phyloP scores from a whole-genome alignment of 805 yeast species.

The Grigorovia yakushimaensis region DNA sequence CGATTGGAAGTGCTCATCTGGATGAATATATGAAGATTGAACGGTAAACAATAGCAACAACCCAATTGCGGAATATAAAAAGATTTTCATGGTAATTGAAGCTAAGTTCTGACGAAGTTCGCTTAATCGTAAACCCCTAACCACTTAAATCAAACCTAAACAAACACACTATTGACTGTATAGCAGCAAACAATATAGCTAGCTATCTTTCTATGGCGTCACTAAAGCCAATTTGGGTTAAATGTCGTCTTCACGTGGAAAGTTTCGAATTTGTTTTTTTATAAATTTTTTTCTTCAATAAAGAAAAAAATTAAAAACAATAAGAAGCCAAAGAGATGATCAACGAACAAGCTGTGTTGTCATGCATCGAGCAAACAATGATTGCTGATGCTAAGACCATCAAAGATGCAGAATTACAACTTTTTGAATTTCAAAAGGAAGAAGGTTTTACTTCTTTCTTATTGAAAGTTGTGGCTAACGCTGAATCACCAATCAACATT shows the following conservation, averaged over 20 bases:
- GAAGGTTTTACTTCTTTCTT: slow-evolving; percentile 50
- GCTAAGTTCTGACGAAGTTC: too few species aligned
- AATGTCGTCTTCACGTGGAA: not conserved
- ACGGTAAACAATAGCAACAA: slow-evolving; percentile 44
- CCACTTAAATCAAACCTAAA: too few species aligned
- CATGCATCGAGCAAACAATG: slow-evolving; percentile 44
- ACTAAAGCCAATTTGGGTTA: not conserved
- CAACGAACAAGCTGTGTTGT: slow-evolving; percentile 41
- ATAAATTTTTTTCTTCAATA: not conserved
- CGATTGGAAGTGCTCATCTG: slow-evolving; percentile 95
- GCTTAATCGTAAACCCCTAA: too few species aligned
- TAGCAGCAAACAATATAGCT: too few species aligned
- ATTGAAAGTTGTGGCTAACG: slow-evolving; percentile 40
- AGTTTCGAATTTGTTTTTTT: not conserved
- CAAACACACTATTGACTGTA: too few species aligned
- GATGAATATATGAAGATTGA: slow-evolving; percentile 82
- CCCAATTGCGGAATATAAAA: not conserved
- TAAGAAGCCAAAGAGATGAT: slow-evolving; percentile 14
- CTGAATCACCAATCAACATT: slow-evolving; percentile 33
- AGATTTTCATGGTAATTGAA: too few species aligned
- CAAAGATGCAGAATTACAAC: slow-evolving; percentile 44
- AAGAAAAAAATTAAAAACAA: not conserved
- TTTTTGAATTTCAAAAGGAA: slow-evolving; percentile 42
- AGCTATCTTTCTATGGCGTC: not conserved
- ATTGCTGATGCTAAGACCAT: slow-evolving; percentile 41